Evolutionary conservation across 495 filamentous ascomycete species (phyloP), one percentile per base, ranked within the genome.

Genomic region (Tuber borchii): DNA sequence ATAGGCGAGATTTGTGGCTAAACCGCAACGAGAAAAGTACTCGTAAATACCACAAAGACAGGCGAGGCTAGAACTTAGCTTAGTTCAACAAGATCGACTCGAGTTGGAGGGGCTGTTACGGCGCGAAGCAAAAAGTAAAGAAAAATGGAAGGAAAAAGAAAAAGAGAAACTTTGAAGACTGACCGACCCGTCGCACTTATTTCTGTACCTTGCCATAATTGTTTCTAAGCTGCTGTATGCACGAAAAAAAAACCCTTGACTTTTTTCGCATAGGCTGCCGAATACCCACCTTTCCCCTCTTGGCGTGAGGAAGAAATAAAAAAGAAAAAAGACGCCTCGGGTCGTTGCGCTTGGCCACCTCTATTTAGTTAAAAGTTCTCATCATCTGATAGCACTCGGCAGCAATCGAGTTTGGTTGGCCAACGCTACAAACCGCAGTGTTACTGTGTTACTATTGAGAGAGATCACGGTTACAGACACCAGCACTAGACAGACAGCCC

Each of bases 331-430:
- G 16, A 19, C 16, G 14, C n/a, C 12, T 16, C 51, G 10, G 51
- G n/a, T 61, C n/a, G 22, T 56, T 20, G 46, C 46, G 46, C 14
- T 26, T 56, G 1, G 48, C 22, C 20, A 26, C 8, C 39, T 40
- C 39, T 40, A 40, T 40, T 40, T 5, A 40, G 39, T 40, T 26
- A n/a, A 10, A 26, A 2, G 8, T 56, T 56, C 20, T 61, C 51
- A 61, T 61, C 51, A 61, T 31, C 51, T 61, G 51, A 61, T 61
- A 61, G 51, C 51, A 61, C 51, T 61, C 51, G 51, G 51, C n/a
- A 31, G n/a, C n/a, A 40, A n/a, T 12, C 22, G 22, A 40, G 39
- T 40, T 40, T 40, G 10, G 22, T 20, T 56, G 51, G n/a, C 14
- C 51, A 7, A 61, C 51, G 51, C 51, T n/a, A 61, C 51, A 61